Evolutionary conservation across 495 filamentous ascomycete genomes (phyloP), one percentile per base, ranked within the genome.

Genomic region (Lophium mytilinum): DNA sequence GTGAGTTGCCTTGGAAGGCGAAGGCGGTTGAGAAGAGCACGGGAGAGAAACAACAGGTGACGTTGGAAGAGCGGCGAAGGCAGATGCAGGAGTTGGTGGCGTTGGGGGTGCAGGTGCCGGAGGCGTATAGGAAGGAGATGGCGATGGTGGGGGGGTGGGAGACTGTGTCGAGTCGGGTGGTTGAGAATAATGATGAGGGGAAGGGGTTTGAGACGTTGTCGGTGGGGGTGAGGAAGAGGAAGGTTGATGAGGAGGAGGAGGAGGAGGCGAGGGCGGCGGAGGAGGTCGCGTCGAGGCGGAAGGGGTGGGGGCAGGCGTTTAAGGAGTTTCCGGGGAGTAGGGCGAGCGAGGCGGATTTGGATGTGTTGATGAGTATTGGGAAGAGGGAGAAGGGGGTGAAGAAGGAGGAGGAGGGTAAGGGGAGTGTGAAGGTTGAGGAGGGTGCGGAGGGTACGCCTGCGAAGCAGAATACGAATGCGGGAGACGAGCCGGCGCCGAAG

Each of bases 91-190:
- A 96, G 72, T 75, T 99, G 2, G 89, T 84, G 4, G 88, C 85
- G 49, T 80, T 99, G 78, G 93, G 93, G 0, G 82, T 99, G 42
- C 80, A 80, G 15, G 81, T 97, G 36, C 93, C 93, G 10, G 83
- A 90, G 33, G 85, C 92, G 63, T 83, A 83, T 61, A 75, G 89
- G 50, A 71, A 76, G 7, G 86, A 90, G 53, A 83, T 96, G 82
- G 90, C 90, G 4, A 78, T 96, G 75, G 84, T 84, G n/a, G 89
- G 93, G 18, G 87, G 93, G 45, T 99, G 93, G 93, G 79, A 87
- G 64, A 85, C 84, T 7, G 80, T 87, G 0, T 78, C 80, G 3
- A 80, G 84, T 66, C 74, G 62, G n/a, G 21, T 50, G 5, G 39
- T 58, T 3, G 42, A 45, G 30, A 64, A 57, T 47, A 63, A 72